phyloP scores from a whole-genome alignment of 495 filamentous ascomycete genomes.

The Durotheca rogersii region DNA sequence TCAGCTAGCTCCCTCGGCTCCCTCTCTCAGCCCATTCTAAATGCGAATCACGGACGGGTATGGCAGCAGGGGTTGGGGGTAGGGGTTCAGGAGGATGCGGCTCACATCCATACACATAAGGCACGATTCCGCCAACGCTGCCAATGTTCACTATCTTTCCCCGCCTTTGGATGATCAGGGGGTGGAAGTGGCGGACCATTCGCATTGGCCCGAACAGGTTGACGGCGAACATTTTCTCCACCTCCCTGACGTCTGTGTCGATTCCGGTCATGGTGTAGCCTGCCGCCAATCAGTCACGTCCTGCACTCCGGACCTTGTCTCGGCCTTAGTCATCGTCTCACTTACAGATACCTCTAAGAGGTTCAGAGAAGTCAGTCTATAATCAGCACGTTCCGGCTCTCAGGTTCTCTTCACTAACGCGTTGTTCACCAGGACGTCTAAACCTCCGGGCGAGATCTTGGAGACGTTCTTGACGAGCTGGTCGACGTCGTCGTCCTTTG shows the following conservation, averaged over 20 bases:
- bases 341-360: too few relatives aligned
- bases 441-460: too few relatives aligned
- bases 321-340: too few relatives aligned
- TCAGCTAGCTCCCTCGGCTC: too few relatives aligned
- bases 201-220: constrained; percentile 40
- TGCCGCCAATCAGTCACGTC: not conserved
- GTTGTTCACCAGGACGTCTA: too few relatives aligned
- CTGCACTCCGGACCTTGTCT: not conserved
- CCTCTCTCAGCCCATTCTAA: too few relatives aligned
- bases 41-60: not conserved
- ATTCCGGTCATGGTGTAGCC: constrained; percentile 35
- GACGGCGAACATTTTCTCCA: constrained; percentile 36
- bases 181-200: constrained; percentile 36
- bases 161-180: constrained; percentile 22
- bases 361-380: too few relatives aligned
- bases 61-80: too few relatives aligned
- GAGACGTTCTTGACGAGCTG: not conserved
- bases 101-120: constrained; percentile 39
- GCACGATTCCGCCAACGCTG: constrained; percentile 35
- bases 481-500: not conserved
- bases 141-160: constrained; percentile 38
- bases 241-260: constrained; percentile 31
- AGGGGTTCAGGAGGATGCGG: too few relatives aligned
- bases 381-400: too few relatives aligned
- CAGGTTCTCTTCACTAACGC: too few relatives aligned